Conservation (phyloP, 176 grass and related monocot species). For the Bothriochloa decipiens region DNA sequence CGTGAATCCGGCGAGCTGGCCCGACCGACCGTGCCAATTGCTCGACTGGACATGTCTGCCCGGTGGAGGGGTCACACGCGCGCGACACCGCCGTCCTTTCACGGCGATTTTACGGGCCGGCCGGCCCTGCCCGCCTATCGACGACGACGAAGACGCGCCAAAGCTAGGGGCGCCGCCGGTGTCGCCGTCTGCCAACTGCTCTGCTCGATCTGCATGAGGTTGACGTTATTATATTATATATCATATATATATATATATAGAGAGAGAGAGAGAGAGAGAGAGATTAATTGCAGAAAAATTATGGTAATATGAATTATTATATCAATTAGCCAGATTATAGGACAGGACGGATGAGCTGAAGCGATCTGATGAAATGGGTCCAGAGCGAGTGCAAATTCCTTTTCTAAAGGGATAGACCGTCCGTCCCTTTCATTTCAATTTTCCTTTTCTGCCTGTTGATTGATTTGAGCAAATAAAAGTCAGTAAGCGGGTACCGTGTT, state of each 20-base stretch:
- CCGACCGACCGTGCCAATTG: conserved; percentile 34
- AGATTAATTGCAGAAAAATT: too few species aligned
- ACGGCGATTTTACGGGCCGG: conserved; percentile 23
- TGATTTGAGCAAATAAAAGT: background rate
- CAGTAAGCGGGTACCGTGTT: background rate
- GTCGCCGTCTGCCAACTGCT: conserved; percentile 6
- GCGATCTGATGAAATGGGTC: background rate
- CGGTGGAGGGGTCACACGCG: conserved; percentile 24
- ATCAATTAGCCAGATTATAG: too few species aligned
- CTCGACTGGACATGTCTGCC: conserved; percentile 45
- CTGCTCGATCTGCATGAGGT: background rate
- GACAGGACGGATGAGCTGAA: background rate
- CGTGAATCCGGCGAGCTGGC: background rate
- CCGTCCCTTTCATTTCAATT: background rate
- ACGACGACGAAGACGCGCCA: background rate
- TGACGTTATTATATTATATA: background rate
- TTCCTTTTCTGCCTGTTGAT: background rate
- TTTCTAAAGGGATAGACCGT: background rate
- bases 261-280: too few species aligned
- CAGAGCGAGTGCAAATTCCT: background rate
- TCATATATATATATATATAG: too few species aligned
- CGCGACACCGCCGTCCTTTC: conserved; percentile 47
- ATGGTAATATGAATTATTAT: too few species aligned
- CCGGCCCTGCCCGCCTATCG: background rate
- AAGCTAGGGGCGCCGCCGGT: background rate